phyloP scores from a whole-genome alignment of 176 grass and related monocot species.

The Microstegium vimineum region DNA sequence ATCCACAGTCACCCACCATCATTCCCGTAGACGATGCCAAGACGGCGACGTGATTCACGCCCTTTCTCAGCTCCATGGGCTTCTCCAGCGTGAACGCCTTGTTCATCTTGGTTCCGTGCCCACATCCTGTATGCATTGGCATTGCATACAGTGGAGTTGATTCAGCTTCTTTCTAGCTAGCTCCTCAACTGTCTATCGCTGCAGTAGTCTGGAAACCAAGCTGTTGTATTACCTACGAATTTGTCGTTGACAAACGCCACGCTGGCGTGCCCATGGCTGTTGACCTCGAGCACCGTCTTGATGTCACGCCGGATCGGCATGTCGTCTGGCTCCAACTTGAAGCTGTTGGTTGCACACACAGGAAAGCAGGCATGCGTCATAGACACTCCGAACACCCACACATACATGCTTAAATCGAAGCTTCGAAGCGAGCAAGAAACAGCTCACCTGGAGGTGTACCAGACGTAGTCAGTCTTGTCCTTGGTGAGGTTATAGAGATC shows the following conservation, averaged over 20 bases:
- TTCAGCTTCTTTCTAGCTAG: neutral
- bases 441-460: conserved; percentile 76
- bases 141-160: neutral
- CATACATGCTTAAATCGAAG: neutral
- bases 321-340: conserved; percentile 57
- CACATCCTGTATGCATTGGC: too few relatives aligned
- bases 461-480: conserved; percentile 82
- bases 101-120: conserved; percentile 66
- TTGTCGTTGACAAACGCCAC: conserved; percentile 55
- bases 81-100: conserved; percentile 59
- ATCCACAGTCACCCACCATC: conserved; percentile 8
- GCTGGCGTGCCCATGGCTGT: conserved; percentile 62
- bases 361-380: neutral
- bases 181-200: neutral
- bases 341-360: conserved; percentile 33
- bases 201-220: neutral
- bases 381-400: neutral
- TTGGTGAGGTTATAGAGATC: conserved; percentile 64
- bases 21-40: conserved; percentile 32
- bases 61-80: conserved; percentile 39
- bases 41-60: conserved; percentile 69
- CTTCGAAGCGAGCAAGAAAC: neutral
- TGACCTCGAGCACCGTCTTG: conserved; percentile 56
- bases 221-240: conserved; percentile 46
- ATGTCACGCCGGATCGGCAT: conserved; percentile 57